Evolutionary conservation across 176 grass and related monocot genomes (phyloP).

Genomic region (Ananas comosus): DNA sequence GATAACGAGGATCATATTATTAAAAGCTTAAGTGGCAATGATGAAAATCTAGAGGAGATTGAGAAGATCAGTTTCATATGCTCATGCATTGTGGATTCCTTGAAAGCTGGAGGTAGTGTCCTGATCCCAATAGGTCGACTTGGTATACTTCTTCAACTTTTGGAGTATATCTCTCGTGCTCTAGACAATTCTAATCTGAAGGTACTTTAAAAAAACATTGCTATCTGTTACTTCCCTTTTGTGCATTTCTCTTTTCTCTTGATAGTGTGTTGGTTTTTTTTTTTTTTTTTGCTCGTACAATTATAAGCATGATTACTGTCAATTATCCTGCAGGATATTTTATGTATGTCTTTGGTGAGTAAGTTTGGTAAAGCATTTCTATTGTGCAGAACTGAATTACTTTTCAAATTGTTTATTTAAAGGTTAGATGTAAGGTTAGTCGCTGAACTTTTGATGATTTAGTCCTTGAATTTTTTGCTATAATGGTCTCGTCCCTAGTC

Average conservation of each 20-base stretch:
- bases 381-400: too few species aligned
- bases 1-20: conserved; percentile 29
- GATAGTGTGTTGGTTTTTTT: too few species aligned
- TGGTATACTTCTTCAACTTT: conserved; percentile 48
- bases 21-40: conserved; percentile 30
- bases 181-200: conserved; percentile 41
- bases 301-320: too few species aligned
- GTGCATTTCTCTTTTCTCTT: background rate
- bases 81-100: conserved; percentile 60
- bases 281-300: too few species aligned
- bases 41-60: conserved; percentile 70
- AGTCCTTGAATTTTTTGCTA: too few species aligned
- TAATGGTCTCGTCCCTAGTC: too few species aligned
- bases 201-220: conserved; percentile 19
- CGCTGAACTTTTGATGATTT: too few species aligned
- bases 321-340: too few species aligned
- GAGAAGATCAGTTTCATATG: conserved; percentile 75
- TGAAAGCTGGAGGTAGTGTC: conserved; percentile 74
- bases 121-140: conserved; percentile 54
- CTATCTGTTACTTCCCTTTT: conserved; percentile 1
- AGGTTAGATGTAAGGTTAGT: too few species aligned
- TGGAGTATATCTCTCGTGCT: conserved; percentile 57
- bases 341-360: too few species aligned
- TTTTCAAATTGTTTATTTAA: too few species aligned
- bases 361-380: too few species aligned